These are phyloP conservation scores for Neonectria ditissima DNA, from an alignment of 2,329 filamentous ascomycete genomes.

Conservation along the genomic window DNA sequence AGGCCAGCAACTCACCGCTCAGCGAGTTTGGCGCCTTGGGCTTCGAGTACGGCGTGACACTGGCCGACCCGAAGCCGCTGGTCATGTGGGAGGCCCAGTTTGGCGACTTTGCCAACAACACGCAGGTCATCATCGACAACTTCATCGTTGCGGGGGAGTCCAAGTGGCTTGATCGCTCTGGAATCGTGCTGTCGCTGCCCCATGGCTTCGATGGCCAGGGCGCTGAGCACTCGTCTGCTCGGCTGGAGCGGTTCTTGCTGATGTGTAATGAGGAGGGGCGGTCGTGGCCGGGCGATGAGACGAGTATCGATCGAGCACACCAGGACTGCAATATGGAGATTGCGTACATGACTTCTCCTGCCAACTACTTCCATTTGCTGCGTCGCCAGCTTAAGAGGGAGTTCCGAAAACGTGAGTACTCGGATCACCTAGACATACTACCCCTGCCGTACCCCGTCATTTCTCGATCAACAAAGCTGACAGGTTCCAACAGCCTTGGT, in stretches of 20 bases:
- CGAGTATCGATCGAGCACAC: slow-evolving; percentile 92
- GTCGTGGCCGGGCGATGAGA: slow-evolving; percentile 82
- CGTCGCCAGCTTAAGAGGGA: slow-evolving; percentile 97
- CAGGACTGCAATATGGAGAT: slow-evolving; percentile 99
- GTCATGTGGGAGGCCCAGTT: slow-evolving; percentile 99
- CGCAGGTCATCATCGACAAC: slow-evolving; percentile 97
- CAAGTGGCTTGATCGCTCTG: slow-evolving; percentile 98
- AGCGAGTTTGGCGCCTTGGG: slow-evolving; percentile 79
- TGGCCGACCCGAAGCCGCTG: slow-evolving; percentile 93
- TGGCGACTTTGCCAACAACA: slow-evolving; percentile 99
- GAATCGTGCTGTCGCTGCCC: slow-evolving; percentile 92
- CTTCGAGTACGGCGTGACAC: slow-evolving; percentile 97
- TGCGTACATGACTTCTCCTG: slow-evolving; percentile 91
- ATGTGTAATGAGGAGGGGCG: slow-evolving; percentile 97
- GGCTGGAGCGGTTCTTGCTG: slow-evolving; percentile 96
- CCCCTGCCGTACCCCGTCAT: no score
- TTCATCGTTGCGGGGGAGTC: slow-evolving; percentile 96
- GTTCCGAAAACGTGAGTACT: slow-evolving; percentile 91
- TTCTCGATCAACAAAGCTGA: not conserved
- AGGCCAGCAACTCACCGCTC: slow-evolving; percentile 95
- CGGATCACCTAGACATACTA: no score
- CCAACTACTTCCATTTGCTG: slow-evolving; percentile 95
- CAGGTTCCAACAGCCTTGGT: slow-evolving; percentile 75
- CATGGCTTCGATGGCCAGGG: slow-evolving; percentile 99
- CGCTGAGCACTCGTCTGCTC: slow-evolving; percentile 95